Base-by-base conservation (phyloP, 2,329 filamentous ascomycete genomes). In the Kalmusia sp. region DNA sequence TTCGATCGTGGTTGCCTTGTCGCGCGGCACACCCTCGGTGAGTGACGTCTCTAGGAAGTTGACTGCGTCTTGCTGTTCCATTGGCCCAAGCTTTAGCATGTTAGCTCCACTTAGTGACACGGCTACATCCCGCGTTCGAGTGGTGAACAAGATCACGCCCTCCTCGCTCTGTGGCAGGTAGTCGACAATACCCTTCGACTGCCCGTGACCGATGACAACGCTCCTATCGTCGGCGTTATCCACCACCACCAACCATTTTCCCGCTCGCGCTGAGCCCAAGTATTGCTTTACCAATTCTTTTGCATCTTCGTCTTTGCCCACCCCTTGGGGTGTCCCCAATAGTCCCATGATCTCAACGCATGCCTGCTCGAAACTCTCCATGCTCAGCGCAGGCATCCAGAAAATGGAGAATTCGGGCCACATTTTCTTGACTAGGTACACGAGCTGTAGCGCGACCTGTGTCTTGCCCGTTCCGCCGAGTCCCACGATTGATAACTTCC, bases 401-500 rank as follows among this genome's bases (percentile, higher is more conserved):
- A 65, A 67, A 43, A 67, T 54, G 2, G 59, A 65, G 35, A 51
- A 50, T 1, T 51, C 61, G 14, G 46, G 52, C 44, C 33, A 25
- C 2, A 21, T 52, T 41, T 68, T 44, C 34, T 59, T 59, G 0
- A 69, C 55, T 6, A 1, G 46, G 43, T 71, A 71, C 15, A 61
- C 63, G 49, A 72, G 70, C 28, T 64, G 54, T 25, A 74, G 53
- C 17, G 60, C 68, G 3, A 72, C 41, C 44, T 70, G 62, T 37
- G 69, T 72, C 58, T 73, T 73, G 41, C 69, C 69, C 0, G 58
- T 57, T 12, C 69, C 65, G 24, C 70, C 66, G 12, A 71, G 68
- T 14, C 70, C 64, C 7, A 63, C 47, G 8, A 73, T 57, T 1
- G 66, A 61, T 39, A 71, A 46, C 35, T 61, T 63, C 46, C 65